Base-by-base conservation (phyloP, 164 flowering plant genomes). In the Magnolia kwangsiensis region DNA sequence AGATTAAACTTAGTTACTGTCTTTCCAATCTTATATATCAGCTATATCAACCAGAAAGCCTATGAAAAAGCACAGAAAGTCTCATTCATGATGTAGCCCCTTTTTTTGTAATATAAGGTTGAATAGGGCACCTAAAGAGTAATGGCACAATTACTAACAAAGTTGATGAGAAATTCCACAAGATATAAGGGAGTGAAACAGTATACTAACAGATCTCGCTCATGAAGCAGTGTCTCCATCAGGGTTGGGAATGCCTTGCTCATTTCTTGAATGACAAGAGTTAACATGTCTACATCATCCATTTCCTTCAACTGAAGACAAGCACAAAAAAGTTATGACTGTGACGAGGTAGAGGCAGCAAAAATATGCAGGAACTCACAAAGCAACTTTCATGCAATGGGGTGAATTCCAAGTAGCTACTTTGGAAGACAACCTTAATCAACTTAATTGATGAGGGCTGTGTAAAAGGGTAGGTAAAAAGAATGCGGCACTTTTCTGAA, bases 181-280 rank as follows among this genome's bases (percentile, higher is more conserved):
- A 37, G 45, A 37, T 37, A 37, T 37, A 5, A 37, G 45, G 61
- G 16, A 55, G 61, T 55, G 61, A 55, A 55, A 79, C 69, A 75
- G 73, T 80, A 78, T 77, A 86, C 96, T 91, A 66, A 96, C 98
- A 84, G 84, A 79, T 94, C 99, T 78, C 98, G 85, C 75, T 96
- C 99, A 83, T 88, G 84, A n/a, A 94, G 86, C 77, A 96, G 98
- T 27, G 98, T 94, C 79, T 92, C 97, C 92, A 90, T 88, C 72
- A 96, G 82, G 77, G 97, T 87, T 31, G 99, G 98, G 80, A 88
- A 96, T 74, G 80, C 81, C 86, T 91, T 92, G 92, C 98, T 96
- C 96, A 94, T 91, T 81, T 94, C 98, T 87, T 96, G 96, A 87
- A 96, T 88, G 74, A 90, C 88, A 69, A 91, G 90, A 76, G 98